Evolutionary conservation across 2,329 filamentous ascomycete genomes (phyloP), one percentile per base, ranked within the genome.

Genomic region (Raffaelea deltoideospora): DNA sequence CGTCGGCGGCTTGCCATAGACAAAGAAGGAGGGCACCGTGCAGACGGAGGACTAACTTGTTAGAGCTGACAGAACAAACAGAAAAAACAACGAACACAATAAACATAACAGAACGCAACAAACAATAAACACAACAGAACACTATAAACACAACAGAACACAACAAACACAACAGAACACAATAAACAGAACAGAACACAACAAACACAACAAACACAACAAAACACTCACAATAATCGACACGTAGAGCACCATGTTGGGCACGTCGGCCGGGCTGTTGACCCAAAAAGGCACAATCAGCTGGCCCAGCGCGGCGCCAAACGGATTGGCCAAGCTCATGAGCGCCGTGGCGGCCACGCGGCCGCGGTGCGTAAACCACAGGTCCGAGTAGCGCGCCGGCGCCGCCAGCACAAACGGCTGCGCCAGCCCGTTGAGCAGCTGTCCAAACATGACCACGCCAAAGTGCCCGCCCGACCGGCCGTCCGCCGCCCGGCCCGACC

Each of bases 361-460:
- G 8, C 87, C 88, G 10, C 66, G 63, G 48, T 81, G 77, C 2
- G 84, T 87, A 59, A 96, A 96, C 90, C 90, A 96, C 41, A 94
- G 63, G 53, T 95, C 87, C 37, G 83, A 90, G 58, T 93, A 98
- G 43, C 84, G 68, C 0, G 90, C 88, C 1, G 90, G 88, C 0
- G 88, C 85, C 7, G 80, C 76, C 10, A 96, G 72, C 11, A 93
- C 84, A 54, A 96, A 96, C 0, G 90, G 87, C 53, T 98, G 90
- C 1, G 85, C 77, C 28, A 95, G 67, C 1, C 88, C 90, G 36
- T 82, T 85, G 41, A 98, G 55, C 53, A 96, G 79, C 60, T 96
- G 88, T 5, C 88, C 88, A 47, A 92, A 77, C 79, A 96, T 84
- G 43, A 85, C 78, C 31, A 81, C 67, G 30, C 76, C 76, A 50